These are phyloP conservation scores for Rhizopogon vinicolor DNA, from an alignment of 768 basidiomycete genomes.

Conservation along the genomic window DNA sequence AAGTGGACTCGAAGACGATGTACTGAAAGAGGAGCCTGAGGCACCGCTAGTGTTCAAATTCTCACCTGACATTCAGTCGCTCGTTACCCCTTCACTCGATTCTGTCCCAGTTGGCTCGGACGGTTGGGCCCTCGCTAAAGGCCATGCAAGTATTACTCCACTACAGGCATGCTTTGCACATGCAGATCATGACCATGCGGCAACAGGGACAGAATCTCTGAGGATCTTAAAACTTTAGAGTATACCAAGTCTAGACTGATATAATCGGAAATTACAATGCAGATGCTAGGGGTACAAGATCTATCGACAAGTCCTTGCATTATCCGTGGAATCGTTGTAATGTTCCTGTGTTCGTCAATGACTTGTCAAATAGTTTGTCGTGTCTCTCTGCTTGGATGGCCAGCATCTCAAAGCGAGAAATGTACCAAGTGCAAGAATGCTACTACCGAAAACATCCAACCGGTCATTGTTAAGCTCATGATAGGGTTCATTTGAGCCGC, in stretches of 20 bases:
- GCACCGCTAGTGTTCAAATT: constrained; percentile 66
- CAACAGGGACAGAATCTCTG: constrained; percentile 23
- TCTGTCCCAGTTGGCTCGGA: constrained; percentile 75
- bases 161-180: constrained; percentile 73
- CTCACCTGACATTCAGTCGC: constrained; percentile 62
- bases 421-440: constrained; percentile 11
- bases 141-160: constrained; percentile 74
- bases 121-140: constrained; percentile 71
- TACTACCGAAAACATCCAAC: constrained; percentile 7
- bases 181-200: constrained; percentile 7
- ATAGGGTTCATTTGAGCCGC: constrained; percentile 3
- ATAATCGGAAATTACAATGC: background rate
- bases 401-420: constrained; percentile 12
- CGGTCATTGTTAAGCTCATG: constrained; percentile 1
- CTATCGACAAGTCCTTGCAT: background rate
- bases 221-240: constrained; percentile 58
- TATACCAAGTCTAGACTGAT: background rate
- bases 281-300: background rate
- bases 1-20: constrained; percentile 1
- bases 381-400: background rate
- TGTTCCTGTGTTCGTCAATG: background rate
- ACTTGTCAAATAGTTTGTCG: constrained; percentile 17
- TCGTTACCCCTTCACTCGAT: constrained; percentile 57
- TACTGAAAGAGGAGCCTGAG: constrained; percentile 13
- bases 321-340: background rate